A percentile compares a stretch with the other conserved stretches of the same genome.
Evolutionary conservation across 78 protist species (phyloP).

Genomic region (Emiliania huxleyi): DNA sequence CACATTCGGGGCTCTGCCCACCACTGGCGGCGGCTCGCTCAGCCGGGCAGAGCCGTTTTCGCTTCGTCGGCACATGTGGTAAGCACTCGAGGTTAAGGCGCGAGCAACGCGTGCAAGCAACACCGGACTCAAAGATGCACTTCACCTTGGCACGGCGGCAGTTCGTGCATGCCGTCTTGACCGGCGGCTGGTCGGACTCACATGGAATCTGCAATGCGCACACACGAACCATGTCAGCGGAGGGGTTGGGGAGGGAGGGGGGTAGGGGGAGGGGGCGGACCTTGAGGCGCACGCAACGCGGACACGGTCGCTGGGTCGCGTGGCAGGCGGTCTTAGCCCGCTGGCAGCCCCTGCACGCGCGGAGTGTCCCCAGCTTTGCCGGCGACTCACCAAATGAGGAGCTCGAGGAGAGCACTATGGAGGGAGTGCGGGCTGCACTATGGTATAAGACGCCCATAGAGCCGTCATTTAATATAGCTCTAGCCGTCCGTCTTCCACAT

Average conservation of each 20-base stretch:
- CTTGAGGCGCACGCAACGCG: background rate
- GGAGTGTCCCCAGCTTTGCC: too few species aligned
- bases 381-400: too few species aligned
- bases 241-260: too few species aligned
- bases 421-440: too few species aligned
- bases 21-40: background rate
- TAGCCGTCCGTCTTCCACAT: too few species aligned
- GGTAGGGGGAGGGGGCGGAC: too few species aligned
- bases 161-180: background rate
- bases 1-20: too few species aligned
- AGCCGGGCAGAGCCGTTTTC: background rate
- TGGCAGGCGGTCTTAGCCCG: background rate
- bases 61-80: background rate
- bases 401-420: too few species aligned
- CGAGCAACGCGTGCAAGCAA: background rate
- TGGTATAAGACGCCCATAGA: too few species aligned
- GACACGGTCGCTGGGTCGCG: background rate
- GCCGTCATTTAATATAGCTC: too few species aligned
- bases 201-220: background rate
- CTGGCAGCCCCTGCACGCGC: background rate
- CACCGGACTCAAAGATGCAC: background rate
- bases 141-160: background rate
- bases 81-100: background rate
- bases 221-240: too few species aligned
- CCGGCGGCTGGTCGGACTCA: background rate